Base-by-base conservation (phyloP, 2,329 filamentous ascomycete genomes). In the Thelonectria olida region DNA sequence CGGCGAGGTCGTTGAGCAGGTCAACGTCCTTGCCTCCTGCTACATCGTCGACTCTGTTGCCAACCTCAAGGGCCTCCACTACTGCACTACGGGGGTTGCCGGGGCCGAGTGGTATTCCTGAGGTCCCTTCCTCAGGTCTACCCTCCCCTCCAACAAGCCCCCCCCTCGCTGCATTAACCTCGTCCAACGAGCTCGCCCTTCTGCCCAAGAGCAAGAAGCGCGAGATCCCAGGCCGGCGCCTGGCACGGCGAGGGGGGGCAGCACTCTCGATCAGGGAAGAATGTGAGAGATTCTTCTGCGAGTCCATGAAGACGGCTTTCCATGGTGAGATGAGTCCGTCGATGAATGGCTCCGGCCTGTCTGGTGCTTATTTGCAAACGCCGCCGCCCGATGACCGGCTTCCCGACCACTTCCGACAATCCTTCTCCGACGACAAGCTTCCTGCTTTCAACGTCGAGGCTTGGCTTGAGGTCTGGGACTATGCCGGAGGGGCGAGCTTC, bases 271-370 rank as follows among this genome's bases (percentile, higher is more conserved):
- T 97, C 87, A 93, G 91, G 92, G 93, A 91, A 93, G 93, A 97
- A 92, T 97, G 94, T 97, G 94, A 97, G 93, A 97, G 94, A 87
- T 95, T 97, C 90, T 97, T 97, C 88, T 97, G 94, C 84, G 93
- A 95, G 90, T 90, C 90, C 87, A 92, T 97, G 89, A 91, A 88
- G 83, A 84, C 90, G 84, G 91, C 92, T 85, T 97, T 97, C 89
- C 92, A 91, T 86, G 94, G 92, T 97, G 93, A 96, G 93, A 89
- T 90, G 91, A 89, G 89, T 82, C 80, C 83, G 85, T 86, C 81
- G 79, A 82, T 83, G 84, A 85, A 89, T 88, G 90, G 88, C 90
- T 95, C 92, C 88, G 88, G 91, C 88, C 90, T 91, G 87, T 89
- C 91, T 88, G 90, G 88, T 95, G 88, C 89, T 81, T 75, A 79